A percentile compares a stretch with the other conserved stretches of the same genome.
These are phyloP conservation scores for Penicillium verhagenii DNA, from an alignment of 495 filamentous ascomycete species.

Conservation along the genomic window DNA sequence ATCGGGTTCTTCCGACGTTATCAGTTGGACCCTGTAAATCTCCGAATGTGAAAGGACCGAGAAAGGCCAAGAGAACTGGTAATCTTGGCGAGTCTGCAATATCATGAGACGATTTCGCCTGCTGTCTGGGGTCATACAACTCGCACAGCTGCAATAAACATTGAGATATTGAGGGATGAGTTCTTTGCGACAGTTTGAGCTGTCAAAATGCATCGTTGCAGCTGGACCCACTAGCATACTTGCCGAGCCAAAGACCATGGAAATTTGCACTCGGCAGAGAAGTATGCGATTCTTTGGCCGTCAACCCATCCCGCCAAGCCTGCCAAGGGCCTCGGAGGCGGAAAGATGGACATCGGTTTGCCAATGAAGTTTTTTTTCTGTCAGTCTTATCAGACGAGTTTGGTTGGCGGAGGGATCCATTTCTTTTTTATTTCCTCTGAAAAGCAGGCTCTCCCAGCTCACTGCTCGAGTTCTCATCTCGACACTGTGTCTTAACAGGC, in stretches of 20 bases:
- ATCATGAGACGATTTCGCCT: background rate
- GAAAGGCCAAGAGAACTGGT: background rate
- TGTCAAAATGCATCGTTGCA: background rate
- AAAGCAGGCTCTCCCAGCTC: background rate
- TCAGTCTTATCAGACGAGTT: slow-evolving; percentile 18
- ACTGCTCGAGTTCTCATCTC: slow-evolving; percentile 5
- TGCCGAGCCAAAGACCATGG: slow-evolving; percentile 18
- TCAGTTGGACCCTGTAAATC: slow-evolving; percentile 10
- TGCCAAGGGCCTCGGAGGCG: slow-evolving; percentile 23
- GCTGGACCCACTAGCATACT: slow-evolving; percentile 11
- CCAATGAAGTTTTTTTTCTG: slow-evolving; percentile 18
- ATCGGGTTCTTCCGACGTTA: slow-evolving; percentile 15
- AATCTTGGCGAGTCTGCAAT: background rate
- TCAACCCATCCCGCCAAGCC: slow-evolving; percentile 16
- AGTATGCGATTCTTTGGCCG: slow-evolving; percentile 1
- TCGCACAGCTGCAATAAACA: background rate
- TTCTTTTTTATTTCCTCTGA: slow-evolving; percentile 6
- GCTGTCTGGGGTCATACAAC: too few species aligned
- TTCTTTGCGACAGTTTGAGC: background rate
- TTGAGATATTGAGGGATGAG: background rate
- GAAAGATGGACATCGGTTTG: slow-evolving; percentile 1
- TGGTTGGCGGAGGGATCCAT: slow-evolving; percentile 23
- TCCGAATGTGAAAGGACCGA: background rate
- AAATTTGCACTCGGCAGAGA: slow-evolving; percentile 14
- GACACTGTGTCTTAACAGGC: slow-evolving; percentile 10